phyloP scores from a whole-genome alignment of 495 filamentous ascomycete genomes.

The Penicillium tannophilum region DNA sequence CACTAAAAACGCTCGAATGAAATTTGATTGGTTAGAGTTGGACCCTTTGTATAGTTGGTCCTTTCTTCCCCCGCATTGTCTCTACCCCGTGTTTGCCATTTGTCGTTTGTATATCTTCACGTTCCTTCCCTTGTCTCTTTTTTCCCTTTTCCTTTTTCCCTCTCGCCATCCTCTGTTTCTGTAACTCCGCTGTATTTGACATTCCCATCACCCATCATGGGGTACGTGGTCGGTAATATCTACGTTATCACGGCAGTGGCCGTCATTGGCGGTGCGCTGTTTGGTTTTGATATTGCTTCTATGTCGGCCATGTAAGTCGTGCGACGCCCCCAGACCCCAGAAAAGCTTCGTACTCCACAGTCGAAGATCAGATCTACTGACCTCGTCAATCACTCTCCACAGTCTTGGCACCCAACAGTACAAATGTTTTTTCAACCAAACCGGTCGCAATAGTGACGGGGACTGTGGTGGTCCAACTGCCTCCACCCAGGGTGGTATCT shows the following conservation, averaged over 20 bases:
- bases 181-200: neutral
- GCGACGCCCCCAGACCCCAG: neutral
- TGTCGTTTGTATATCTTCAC: neutral
- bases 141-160: neutral
- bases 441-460: slow-evolving; percentile 28
- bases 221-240: slow-evolving; percentile 31
- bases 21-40: neutral
- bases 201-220: slow-evolving; percentile 18
- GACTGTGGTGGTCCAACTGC: slow-evolving; percentile 52
- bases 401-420: slow-evolving; percentile 52
- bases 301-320: slow-evolving; percentile 65
- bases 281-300: slow-evolving; percentile 73
- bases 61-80: neutral
- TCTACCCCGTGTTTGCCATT: neutral
- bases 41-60: neutral
- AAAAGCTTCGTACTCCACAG: neutral
- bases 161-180: neutral
- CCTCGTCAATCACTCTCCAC: neutral
- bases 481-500: slow-evolving; percentile 58
- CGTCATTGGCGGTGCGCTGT: slow-evolving; percentile 60
- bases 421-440: slow-evolving; percentile 63
- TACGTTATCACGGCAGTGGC: slow-evolving; percentile 35
- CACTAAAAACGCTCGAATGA: too few species aligned
- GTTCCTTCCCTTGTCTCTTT: neutral
- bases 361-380: neutral